These are phyloP conservation scores for Exophiala mesophila DNA, from an alignment of 2,329 filamentous ascomycete species.

Conservation along the genomic window DNA sequence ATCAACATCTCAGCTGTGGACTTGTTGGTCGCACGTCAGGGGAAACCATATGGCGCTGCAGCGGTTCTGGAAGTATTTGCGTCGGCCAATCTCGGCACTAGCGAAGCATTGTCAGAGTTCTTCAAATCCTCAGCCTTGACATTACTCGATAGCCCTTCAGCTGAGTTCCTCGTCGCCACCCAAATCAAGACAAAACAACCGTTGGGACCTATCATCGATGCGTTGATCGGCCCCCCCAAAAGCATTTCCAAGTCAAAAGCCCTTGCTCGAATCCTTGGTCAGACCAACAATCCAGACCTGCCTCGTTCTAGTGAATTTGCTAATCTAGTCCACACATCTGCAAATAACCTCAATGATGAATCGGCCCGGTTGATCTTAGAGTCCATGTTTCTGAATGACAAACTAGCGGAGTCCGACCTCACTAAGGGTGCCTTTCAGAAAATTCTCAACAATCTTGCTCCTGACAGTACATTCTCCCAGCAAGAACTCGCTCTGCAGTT, in stretches of 20 bases:
- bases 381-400: constrained; percentile 33
- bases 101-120: constrained; percentile 47
- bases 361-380: constrained; percentile 20
- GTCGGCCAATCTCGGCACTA: too few relatives aligned
- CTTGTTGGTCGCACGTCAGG: constrained; percentile 51
- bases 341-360: constrained; percentile 32
- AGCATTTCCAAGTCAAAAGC: constrained; percentile 18
- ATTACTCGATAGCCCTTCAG: constrained; percentile 65
- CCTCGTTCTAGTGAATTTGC: constrained; percentile 7
- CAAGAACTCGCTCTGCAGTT: constrained; percentile 12
- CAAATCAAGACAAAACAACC: constrained; percentile 46
- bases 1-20: constrained; percentile 46
- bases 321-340: constrained; percentile 34
- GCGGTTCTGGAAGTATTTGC: constrained; percentile 54
- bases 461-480: constrained; percentile 14
- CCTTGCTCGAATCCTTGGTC: constrained; percentile 8
- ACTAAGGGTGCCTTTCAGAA: constrained; percentile 24
- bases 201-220: constrained; percentile 34
- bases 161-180: constrained; percentile 59
- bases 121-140: constrained; percentile 52
- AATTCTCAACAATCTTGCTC: constrained; percentile 18
- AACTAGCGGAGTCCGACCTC: constrained; percentile 34
- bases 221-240: constrained; percentile 31
- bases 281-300: constrained; percentile 9
- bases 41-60: constrained; percentile 63